Conservation (phyloP, 495 filamentous ascomycete species). For the Xylaria castorea region DNA sequence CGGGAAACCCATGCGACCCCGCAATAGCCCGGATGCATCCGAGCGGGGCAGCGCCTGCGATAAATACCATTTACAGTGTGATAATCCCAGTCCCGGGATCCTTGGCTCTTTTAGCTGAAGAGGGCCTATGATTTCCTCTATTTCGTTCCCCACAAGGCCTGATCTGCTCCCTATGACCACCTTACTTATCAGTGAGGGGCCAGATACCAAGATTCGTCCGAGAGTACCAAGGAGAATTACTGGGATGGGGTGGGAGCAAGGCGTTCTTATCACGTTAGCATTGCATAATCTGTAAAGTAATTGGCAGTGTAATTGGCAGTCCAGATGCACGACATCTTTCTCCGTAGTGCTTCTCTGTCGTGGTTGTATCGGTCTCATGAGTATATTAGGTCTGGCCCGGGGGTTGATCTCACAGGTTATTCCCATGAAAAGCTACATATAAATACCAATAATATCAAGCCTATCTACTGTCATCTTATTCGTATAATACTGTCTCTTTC, state of each 20-base stretch:
- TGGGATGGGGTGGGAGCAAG: not conserved
- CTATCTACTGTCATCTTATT: not conserved
- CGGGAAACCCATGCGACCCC: conserved; percentile 41
- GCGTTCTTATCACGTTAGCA: conserved; percentile 21
- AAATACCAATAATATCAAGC: not conserved
- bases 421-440: not conserved
- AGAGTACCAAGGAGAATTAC: not conserved
- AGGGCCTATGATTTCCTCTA: not conserved
- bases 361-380: too few species aligned
- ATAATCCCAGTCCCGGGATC: not conserved
- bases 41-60: conserved; percentile 25
- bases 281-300: conserved; percentile 24
- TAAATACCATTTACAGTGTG: not conserved
- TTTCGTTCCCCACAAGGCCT: not conserved
- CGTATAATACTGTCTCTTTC: not conserved
- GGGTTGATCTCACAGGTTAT: not conserved
- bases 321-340: not conserved
- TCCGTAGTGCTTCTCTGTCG: not conserved
- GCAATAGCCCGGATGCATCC: conserved; percentile 31
- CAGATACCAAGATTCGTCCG: not conserved
- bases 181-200: conserved; percentile 32
- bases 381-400: not conserved
- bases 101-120: not conserved
- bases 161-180: not conserved
- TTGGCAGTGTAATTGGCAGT: not conserved